Evolutionary conservation across 176 grass and related monocot species (phyloP), one percentile per base, ranked within the genome.

Genomic region (Paspalum vaginatum): DNA sequence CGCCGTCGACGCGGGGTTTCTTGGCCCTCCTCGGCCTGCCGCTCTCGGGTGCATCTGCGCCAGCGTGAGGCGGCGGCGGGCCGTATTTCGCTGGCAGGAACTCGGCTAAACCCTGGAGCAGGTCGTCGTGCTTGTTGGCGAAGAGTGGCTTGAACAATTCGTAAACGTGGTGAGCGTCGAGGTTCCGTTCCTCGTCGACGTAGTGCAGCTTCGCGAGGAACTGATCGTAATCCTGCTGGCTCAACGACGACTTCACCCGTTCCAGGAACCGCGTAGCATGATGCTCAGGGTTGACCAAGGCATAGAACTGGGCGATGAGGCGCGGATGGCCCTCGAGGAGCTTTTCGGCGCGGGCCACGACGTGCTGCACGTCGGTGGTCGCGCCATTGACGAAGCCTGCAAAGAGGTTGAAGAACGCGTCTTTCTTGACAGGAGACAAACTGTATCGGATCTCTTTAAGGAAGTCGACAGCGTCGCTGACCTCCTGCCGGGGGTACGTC

Each of bases 91-190:
- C 1, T 6, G 61, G 61, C 15, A 79, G 77, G 50, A 79, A 79
- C 8, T 0, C n/a, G 2, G 21, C 49, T 10, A 68, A 79, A 12
- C 9, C 13, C 14, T 1, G n/a, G 63, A 79, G 77, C 49, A 79
- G 38, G 37, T 68, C 63, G 0, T 6, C 21, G 14, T 25, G 57
- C 22, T 2, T 7, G 1, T 3, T 18, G 44, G 27, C 78, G 6
- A 86, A 44, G 14, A 68, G 5, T 16, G 1, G 0, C 5, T 4
- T 8, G 15, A 57, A 46, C 44, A 6, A 8, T 26, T 1, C 11
- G 62, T 86, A 81, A 21, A 81, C 14, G 8, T 26, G 2, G 5
- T 81, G 54, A 14, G 52, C 27, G 15, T 86, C 27, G 5, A 72
- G 9, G 5, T 17, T 12, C 2, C 1, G 2, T 1, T 66, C 60